Base-by-base conservation (phyloP, 164 flowering plant species). In the Echeveria elegans region DNA sequence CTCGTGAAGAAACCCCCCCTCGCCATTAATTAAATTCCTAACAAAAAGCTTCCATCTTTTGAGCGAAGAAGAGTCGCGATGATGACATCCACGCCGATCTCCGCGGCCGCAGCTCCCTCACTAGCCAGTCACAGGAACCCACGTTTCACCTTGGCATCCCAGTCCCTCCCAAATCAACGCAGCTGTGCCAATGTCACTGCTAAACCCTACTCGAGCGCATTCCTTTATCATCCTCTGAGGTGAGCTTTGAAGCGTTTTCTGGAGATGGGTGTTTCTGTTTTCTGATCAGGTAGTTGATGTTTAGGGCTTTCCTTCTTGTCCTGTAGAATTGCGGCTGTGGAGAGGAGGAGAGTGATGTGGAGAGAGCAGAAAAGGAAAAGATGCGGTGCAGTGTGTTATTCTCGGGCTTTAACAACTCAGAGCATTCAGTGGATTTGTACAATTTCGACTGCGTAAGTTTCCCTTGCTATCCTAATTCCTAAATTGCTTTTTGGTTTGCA, bases 371-470 rank as follows among this genome's bases (percentile, higher is more conserved):
- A n/a, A n/a, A n/a, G n/a, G 1, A 67, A 77, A 65, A 75, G 79
- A 43, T 64, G 48, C 15, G 74, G 86, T 52, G 80, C 77, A 23
- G 85, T 82, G 70, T 87, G 86, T 50, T 80, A 70, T 63, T 74
- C 82, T 63, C 75, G 75, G 5, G 77, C 81, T 58, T 45, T 83
- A 7, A 1, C 80, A 14, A 34, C 75, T 59, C 69, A 29, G 18
- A 81, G 72, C 67, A 78, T 87, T 23, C 87, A 79, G 63, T 87
- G 86, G 88, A 70, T 80, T 72, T 80, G 74, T 66, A 59, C 83
- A 64, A n/a, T 85, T 52, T 73, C 86, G 26, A 74, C 84, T 4
- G 82, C 71, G 90, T 86, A 76, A 48, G 64, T n/a, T 63, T 31
- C 41, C 4, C 2, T 15, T 18, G 65, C 32, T 21, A n/a, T n/a